Conservation (phyloP, 2,329 filamentous ascomycete species). For the Colletotrichum cordylinicola region DNA sequence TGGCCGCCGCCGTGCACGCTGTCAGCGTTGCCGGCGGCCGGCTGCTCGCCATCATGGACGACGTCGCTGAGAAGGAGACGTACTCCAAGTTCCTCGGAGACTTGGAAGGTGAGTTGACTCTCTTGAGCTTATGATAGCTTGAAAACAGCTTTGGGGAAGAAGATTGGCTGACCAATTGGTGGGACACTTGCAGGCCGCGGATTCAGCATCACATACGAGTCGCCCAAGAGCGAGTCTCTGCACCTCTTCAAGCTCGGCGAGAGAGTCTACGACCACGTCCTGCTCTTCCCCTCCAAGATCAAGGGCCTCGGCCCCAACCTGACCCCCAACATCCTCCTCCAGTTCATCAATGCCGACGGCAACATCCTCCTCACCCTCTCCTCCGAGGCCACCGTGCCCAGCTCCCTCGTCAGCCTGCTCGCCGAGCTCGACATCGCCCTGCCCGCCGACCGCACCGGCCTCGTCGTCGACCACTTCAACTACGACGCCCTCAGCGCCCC, state of each 20-base stretch:
- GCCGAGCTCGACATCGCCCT: conserved; percentile 88
- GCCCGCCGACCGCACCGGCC: conserved; percentile 82
- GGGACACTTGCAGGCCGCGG: conserved; percentile 69
- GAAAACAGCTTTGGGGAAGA: neutral
- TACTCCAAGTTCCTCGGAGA: conserved; percentile 85
- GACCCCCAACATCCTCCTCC: conserved; percentile 83
- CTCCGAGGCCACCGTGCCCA: conserved; percentile 71
- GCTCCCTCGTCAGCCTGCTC: conserved; percentile 78
- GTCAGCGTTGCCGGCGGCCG: conserved; percentile 83
- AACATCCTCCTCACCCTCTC: conserved; percentile 91
- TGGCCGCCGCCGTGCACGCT: conserved; percentile 73
- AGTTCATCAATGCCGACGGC: conserved; percentile 90
- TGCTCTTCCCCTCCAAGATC: conserved; percentile 86
- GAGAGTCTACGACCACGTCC: conserved; percentile 86
- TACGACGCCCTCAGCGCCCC: conserved; percentile 79
- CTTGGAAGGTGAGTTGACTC: conserved; percentile 62
- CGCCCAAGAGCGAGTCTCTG: conserved; percentile 80
- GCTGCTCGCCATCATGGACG: conserved; percentile 86
- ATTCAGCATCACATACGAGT: conserved; percentile 81
- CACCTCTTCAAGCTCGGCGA: conserved; percentile 86
- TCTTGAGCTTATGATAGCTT: neutral
- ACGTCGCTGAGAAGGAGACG: conserved; percentile 77
- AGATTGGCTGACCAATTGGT: conserved; percentile 28
- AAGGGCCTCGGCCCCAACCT: conserved; percentile 93
- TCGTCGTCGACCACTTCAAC: conserved; percentile 95